These are phyloP conservation scores for Macaranga tanarius DNA, from an alignment of 441 rosid genomes.

Conservation along the genomic window DNA sequence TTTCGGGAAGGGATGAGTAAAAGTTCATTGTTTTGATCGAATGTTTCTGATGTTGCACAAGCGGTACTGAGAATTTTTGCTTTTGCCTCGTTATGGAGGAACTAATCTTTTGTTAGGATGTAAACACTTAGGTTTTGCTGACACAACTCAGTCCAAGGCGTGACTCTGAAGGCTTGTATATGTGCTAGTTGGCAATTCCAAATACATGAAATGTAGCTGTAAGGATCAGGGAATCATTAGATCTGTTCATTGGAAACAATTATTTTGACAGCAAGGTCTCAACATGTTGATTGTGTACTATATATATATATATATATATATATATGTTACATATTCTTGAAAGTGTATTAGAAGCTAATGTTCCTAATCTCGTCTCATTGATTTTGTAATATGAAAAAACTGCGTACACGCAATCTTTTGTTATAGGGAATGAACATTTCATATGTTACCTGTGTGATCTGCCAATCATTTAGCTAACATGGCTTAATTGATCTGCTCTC, in stretches of 20 bases:
- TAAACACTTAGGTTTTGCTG: conserved; percentile 33
- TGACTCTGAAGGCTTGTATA: conserved; percentile 27
- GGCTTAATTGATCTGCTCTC: too few species aligned
- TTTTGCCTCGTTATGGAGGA: conserved; percentile 21
- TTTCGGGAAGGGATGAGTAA: too few species aligned
- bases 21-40: conserved; percentile 4
- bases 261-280: conserved; percentile 5
- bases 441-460: too few species aligned
- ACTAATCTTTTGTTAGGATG: conserved; percentile 32
- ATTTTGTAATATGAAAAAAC: conserved; percentile 32
- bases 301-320: neutral
- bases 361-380: neutral
- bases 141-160: conserved; percentile 18
- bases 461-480: too few species aligned
- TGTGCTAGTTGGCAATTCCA: conserved; percentile 23
- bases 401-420: conserved; percentile 13
- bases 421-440: conserved; percentile 10
- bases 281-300: conserved; percentile 15
- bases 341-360: conserved; percentile 9
- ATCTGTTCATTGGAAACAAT: conserved; percentile 15
- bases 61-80: conserved; percentile 19
- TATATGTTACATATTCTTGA: conserved; percentile 16
- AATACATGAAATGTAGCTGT: conserved; percentile 2
- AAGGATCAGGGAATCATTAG: conserved; percentile 19
- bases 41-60: conserved; percentile 16